phyloP scores from a whole-genome alignment of 345 rosid species.

The Euphorbia peplus region DNA sequence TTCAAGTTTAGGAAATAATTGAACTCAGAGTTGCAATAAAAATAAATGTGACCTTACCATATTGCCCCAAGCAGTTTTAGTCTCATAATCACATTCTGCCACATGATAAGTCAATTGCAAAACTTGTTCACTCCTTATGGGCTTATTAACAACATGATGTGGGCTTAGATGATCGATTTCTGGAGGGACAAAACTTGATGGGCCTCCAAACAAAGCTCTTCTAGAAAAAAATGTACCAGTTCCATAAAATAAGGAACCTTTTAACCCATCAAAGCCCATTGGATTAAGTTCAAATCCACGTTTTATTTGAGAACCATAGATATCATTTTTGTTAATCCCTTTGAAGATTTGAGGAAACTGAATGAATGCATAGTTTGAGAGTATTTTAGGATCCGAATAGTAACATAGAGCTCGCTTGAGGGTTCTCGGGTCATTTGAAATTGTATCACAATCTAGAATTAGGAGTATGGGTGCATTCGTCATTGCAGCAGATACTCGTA shows the following conservation, averaged over 20 bases:
- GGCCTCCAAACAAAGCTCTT: conserved; percentile 50
- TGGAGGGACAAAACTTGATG: conserved; percentile 21
- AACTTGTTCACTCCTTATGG: conserved; percentile 25
- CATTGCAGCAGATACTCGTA: conserved; percentile 67
- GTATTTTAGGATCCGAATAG: conserved; percentile 32
- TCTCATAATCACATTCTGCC: conserved; percentile 51
- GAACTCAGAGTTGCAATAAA: too few species aligned
- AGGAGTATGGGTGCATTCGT: conserved; percentile 64
- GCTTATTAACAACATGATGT: conserved; percentile 10
- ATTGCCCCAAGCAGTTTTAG: conserved; percentile 52
- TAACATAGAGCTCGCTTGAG: conserved; percentile 52
- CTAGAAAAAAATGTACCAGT: conserved; percentile 61
- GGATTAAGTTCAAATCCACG: conserved; percentile 37
- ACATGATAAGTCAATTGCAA: conserved; percentile 48
- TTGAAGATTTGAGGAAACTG: conserved; percentile 70
- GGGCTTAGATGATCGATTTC: conserved; percentile 40
- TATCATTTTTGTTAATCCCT: conserved; percentile 53
- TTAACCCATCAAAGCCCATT: conserved; percentile 49
- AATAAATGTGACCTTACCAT: too few species aligned
- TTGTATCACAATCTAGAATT: conserved; percentile 77
- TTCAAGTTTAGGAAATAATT: too few species aligned
- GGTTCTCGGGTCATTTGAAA: conserved; percentile 61
- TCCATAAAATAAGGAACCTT: conserved; percentile 54
- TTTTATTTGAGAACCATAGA: conserved; percentile 41
- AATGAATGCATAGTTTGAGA: conserved; percentile 32